phyloP scores from a whole-genome alignment of 805 yeast species.

The Brettanomyces sp. region DNA sequence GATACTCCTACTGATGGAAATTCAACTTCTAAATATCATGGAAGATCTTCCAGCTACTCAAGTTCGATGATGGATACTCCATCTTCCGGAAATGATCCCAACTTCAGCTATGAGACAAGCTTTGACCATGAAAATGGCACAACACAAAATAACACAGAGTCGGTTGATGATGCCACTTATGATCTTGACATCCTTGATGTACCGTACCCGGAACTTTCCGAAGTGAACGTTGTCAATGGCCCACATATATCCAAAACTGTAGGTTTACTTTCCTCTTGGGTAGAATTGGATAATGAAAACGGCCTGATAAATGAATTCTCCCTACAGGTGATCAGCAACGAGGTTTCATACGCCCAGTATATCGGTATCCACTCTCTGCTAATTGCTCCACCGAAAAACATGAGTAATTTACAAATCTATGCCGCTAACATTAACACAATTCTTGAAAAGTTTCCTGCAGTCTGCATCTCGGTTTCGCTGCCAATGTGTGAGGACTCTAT shows the following conservation, averaged over 20 bases:
- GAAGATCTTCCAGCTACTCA: too few relatives aligned
- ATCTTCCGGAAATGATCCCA: not conserved
- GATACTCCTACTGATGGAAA: too few relatives aligned
- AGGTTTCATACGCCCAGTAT: slow-evolving; percentile 47
- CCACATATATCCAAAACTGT: slow-evolving; percentile 33
- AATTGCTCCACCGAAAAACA: slow-evolving; percentile 55
- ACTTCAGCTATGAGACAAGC: not conserved
- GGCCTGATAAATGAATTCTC: slow-evolving; percentile 41
- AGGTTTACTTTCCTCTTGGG: slow-evolving; percentile 59
- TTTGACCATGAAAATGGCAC: slow-evolving; percentile 2
- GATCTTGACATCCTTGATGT: slow-evolving; percentile 22
- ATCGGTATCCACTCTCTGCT: slow-evolving; percentile 48
- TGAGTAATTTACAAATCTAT: slow-evolving; percentile 44
- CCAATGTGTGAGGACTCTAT: slow-evolving; percentile 38
- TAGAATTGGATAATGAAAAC: slow-evolving; percentile 54
- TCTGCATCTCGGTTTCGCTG: slow-evolving; percentile 36
- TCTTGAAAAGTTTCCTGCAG: slow-evolving; percentile 21
- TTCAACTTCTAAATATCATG: too few relatives aligned
- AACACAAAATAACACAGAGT: not conserved
- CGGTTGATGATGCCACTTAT: not conserved
- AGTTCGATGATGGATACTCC: not conserved
- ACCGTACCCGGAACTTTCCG: slow-evolving; percentile 31
- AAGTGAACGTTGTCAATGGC: slow-evolving; percentile 35
- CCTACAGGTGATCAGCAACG: slow-evolving; percentile 47
- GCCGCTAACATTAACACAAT: slow-evolving; percentile 27